phyloP scores from a whole-genome alignment of 2,329 filamentous ascomycete genomes.

The Trichoderma sp. region DNA sequence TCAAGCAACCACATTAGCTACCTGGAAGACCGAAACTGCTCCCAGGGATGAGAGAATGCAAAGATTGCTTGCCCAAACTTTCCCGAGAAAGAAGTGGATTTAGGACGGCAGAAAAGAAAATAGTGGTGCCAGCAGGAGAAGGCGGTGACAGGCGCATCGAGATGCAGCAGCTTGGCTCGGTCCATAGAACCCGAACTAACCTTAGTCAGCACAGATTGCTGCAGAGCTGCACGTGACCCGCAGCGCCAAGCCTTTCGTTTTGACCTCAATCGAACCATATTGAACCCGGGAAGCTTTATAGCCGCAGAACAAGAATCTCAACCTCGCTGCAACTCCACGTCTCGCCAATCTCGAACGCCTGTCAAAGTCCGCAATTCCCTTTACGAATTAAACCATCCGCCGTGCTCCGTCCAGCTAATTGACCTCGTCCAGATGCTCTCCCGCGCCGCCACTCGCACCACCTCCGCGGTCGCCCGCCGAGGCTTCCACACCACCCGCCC shows the following conservation, averaged over 20 bases:
- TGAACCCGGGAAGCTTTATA: conserved; percentile 34
- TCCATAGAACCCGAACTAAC: not conserved
- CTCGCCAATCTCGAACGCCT: conserved; percentile 26
- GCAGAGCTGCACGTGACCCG: conserved; percentile 25
- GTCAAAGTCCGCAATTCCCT: conserved; percentile 30
- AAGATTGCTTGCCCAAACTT: conserved; percentile 21
- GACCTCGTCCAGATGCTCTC: conserved; percentile 72
- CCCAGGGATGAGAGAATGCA: not conserved
- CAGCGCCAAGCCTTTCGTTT: conserved; percentile 31
- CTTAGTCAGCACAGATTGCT: not conserved
- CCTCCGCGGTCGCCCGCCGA: conserved; percentile 76
- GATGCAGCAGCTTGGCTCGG: not conserved
- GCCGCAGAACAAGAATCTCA: conserved; percentile 28
- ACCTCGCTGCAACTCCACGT: conserved; percentile 30
- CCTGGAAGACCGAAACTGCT: not conserved
- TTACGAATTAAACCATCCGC: not conserved
- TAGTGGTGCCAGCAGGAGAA: conserved; percentile 8
- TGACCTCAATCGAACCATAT: conserved; percentile 37
- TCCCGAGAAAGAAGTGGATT: conserved; percentile 15
- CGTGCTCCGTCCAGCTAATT: conserved; percentile 42
- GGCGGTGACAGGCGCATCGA: conserved; percentile 32
- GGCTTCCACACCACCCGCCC: conserved; percentile 90
- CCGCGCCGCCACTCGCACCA: conserved; percentile 65
- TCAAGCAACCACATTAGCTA: not conserved
- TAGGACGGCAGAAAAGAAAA: conserved; percentile 33